A percentile compares a stretch with the other conserved stretches of the same genome.
Evolutionary conservation across 1,284 basidiomycete species (phyloP).

Genomic region (Cerioporus squamosus): DNA sequence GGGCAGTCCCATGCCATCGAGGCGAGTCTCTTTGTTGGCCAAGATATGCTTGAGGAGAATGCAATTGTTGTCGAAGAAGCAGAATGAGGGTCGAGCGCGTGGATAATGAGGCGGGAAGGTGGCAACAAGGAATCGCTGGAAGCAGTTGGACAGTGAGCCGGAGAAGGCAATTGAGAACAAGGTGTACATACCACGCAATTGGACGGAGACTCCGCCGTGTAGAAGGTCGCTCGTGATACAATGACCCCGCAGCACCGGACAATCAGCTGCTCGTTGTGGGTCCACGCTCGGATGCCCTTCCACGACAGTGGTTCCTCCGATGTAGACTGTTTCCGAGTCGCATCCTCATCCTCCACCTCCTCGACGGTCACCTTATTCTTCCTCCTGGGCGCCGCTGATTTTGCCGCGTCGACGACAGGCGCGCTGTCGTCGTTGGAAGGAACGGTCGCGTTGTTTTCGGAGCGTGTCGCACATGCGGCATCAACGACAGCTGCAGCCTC

Average conservation of each 20-base stretch:
- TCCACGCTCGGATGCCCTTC: not conserved
- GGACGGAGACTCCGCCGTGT: not conserved
- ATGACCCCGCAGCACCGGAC: conserved; percentile 1
- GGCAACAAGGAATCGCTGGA: not conserved
- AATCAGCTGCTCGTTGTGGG: conserved; percentile 8
- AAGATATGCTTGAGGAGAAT: not conserved
- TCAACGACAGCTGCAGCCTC: no score
- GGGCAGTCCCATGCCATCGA: not conserved
- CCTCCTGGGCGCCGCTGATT: no score
- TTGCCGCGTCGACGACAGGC: no score
- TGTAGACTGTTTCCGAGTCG: no score
- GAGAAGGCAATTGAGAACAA: no score
- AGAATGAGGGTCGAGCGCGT: no score
- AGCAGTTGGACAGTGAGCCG: not conserved
- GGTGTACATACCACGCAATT: not conserved
- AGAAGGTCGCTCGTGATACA: conserved; percentile 2
- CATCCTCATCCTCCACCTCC: no score
- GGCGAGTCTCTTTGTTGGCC: not conserved
- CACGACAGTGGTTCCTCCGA: no score
- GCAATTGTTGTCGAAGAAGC: not conserved
- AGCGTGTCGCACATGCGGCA: no score
- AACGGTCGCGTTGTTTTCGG: no score
- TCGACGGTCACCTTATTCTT: no score
- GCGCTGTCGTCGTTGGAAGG: no score
- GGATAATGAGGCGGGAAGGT: not conserved